Percentiles rank a stretch among this genome's conserved stretches.
Evolutionary conservation across 1,284 basidiomycete species (phyloP).

Genomic region (Trichosporon coremiiforme): DNA sequence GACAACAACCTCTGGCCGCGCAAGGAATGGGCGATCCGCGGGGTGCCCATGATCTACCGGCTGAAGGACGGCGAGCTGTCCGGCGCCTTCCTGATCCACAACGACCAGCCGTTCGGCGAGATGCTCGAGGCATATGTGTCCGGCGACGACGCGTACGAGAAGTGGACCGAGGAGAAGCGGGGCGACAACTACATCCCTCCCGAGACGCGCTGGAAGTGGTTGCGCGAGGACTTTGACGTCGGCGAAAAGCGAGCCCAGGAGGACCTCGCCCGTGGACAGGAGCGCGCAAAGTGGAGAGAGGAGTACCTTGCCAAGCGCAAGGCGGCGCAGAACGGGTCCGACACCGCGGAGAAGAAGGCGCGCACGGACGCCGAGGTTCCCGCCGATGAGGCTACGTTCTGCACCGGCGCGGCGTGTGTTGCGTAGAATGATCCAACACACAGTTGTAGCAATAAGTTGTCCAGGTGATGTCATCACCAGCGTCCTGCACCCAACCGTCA

Average conservation of each 20-base stretch:
- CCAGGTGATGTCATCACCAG: not conserved
- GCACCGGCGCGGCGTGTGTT: not conserved
- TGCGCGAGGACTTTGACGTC: constrained; percentile 16
- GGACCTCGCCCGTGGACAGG: not conserved
- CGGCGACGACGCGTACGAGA: constrained; percentile 17
- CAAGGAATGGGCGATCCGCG: constrained; percentile 18
- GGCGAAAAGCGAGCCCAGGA: not conserved
- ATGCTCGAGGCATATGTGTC: constrained; percentile 14
- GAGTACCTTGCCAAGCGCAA: constrained; percentile 7
- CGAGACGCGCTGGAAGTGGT: constrained; percentile 4
- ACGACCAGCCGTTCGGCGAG: constrained; percentile 12
- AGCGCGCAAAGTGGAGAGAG: not conserved
- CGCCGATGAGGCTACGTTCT: not conserved
- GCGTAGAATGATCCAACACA: not conserved
- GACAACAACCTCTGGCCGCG: not conserved
- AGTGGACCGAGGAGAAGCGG: constrained; percentile 1
- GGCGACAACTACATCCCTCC: constrained; percentile 16
- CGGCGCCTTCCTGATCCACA: not conserved
- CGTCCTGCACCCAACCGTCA: no score
- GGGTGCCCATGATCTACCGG: constrained; percentile 20
- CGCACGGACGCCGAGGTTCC: not conserved
- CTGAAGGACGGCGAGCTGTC: constrained; percentile 12
- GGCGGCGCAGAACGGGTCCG: not conserved
- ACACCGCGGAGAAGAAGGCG: not conserved
- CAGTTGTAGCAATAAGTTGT: not conserved